Evolutionary conservation across 768 basidiomycete species (phyloP).

Genomic region (Xerocomus brunneocitrinus): DNA sequence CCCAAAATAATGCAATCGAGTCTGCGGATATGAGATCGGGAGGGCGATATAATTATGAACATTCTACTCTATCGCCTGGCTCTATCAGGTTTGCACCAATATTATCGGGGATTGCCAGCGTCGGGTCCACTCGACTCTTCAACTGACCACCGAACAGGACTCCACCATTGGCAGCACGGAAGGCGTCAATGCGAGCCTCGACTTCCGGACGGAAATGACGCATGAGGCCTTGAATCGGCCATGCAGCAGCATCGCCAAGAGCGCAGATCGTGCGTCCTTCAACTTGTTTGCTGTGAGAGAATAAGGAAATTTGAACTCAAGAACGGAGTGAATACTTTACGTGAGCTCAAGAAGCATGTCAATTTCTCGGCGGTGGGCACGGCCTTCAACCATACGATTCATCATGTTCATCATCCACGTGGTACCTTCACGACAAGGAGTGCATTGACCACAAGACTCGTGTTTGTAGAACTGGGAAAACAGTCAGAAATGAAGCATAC

Average conservation of each 20-base stretch:
- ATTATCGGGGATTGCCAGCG: slow-evolving; percentile 70
- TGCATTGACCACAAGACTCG: slow-evolving; percentile 97
- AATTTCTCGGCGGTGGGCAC: slow-evolving; percentile 89
- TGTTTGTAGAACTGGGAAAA: slow-evolving; percentile 85
- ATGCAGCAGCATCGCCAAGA: slow-evolving; percentile 94
- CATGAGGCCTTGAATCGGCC: slow-evolving; percentile 98
- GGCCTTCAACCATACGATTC: slow-evolving; percentile 90
- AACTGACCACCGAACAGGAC: slow-evolving; percentile 88
- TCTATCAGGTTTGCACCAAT: slow-evolving; percentile 51
- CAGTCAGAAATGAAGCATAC: slow-evolving; percentile 1
- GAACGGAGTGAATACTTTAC: slow-evolving; percentile 38
- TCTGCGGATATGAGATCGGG: slow-evolving; percentile 6
- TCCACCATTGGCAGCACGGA: slow-evolving; percentile 68
- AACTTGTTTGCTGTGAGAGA: slow-evolving; percentile 74
- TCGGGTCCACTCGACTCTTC: slow-evolving; percentile 61
- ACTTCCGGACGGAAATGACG: slow-evolving; percentile 96
- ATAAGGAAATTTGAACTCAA: neutral
- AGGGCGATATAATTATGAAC: slow-evolving; percentile 1
- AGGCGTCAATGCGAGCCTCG: slow-evolving; percentile 79
- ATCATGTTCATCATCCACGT: slow-evolving; percentile 99
- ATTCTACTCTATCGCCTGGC: slow-evolving; percentile 32
- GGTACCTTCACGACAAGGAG: slow-evolving; percentile 90
- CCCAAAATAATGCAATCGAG: neutral
- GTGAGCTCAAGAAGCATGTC: slow-evolving; percentile 97
- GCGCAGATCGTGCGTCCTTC: slow-evolving; percentile 98